phyloP scores from a whole-genome alignment of 345 rosid genomes.

The Sapria himalayana region DNA sequence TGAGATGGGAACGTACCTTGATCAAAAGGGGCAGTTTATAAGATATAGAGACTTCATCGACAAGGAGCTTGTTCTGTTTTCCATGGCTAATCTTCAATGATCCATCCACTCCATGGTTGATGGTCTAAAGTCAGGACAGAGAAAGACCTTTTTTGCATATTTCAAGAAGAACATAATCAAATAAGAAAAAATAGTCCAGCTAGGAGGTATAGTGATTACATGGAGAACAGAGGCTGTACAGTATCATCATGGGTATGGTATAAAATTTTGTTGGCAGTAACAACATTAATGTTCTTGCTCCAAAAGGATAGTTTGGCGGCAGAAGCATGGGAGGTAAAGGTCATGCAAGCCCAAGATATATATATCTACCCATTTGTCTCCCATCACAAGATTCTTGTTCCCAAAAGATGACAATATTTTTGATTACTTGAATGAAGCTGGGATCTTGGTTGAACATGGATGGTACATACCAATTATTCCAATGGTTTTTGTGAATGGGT shows the following conservation, averaged over 20 bases:
- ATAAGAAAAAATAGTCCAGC: conserved; percentile 64
- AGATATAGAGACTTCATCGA: conserved; percentile 80
- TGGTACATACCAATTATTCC: conserved; percentile 95
- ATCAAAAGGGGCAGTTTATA: conserved; percentile 37
- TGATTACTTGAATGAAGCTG: conserved; percentile 74
- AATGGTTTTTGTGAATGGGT: conserved; percentile 71
- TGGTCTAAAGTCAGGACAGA: conserved; percentile 98
- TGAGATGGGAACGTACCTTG: conserved; percentile 69
- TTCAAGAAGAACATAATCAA: conserved; percentile 68
- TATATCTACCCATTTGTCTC: conserved; percentile 51
- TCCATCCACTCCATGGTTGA: conserved; percentile 95
- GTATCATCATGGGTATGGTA: conserved; percentile 87
- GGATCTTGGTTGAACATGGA: conserved; percentile 61
- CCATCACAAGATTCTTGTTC: conserved; percentile 56
- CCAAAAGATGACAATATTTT: conserved; percentile 77
- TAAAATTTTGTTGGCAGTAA: conserved; percentile 92
- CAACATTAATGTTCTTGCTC: conserved; percentile 72
- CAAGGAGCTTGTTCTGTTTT: conserved; percentile 87
- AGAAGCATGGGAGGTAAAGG: conserved; percentile 85
- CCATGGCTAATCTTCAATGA: conserved; percentile 92
- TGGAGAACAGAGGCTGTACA: conserved; percentile 79
- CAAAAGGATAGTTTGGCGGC: conserved; percentile 77
- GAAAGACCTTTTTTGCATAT: conserved; percentile 72
- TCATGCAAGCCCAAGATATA: conserved; percentile 81
- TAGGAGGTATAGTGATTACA: conserved; percentile 83